Percentiles rank a stretch among this genome's conserved stretches.
These are phyloP conservation scores for Daedalea quercina DNA, from an alignment of 768 basidiomycete species.

Conservation along the genomic window DNA sequence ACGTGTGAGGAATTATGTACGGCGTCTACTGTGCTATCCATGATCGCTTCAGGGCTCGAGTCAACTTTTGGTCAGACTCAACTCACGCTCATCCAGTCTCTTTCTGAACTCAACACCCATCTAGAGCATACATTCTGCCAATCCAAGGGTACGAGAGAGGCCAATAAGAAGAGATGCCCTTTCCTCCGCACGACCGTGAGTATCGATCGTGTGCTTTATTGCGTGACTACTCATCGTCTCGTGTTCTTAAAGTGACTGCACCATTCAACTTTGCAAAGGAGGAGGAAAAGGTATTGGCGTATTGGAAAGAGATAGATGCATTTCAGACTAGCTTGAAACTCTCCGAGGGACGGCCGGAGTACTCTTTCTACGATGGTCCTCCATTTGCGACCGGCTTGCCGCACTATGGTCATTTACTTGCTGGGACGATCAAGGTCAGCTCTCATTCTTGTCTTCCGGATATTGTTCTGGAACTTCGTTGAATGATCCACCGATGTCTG, in stretches of 20 bases:
- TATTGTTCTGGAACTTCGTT: no score
- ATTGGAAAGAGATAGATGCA: slow-evolving; percentile 96
- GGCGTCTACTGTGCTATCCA: not conserved
- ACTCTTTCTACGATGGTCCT: slow-evolving; percentile 94
- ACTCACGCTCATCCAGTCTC: not conserved
- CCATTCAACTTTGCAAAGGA: slow-evolving; percentile 82
- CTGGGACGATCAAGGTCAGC: slow-evolving; percentile 87
- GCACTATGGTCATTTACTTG: slow-evolving; percentile 91
- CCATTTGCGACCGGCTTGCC: slow-evolving; percentile 97
- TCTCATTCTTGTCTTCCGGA: not conserved
- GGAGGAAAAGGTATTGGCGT: slow-evolving; percentile 84
- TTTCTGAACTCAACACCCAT: not conserved
- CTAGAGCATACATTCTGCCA: not conserved
- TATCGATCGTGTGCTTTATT: not conserved
- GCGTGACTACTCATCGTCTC: slow-evolving; percentile 4
- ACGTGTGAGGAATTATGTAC: not conserved
- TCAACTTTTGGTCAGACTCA: not conserved
- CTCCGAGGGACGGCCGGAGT: slow-evolving; percentile 86
- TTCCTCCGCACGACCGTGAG: slow-evolving; percentile 24
- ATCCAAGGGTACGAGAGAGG: no score
- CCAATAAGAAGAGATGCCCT: slow-evolving; percentile 16
- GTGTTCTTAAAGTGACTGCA: slow-evolving; percentile 49
- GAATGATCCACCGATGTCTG: no score
- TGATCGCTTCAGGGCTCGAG: not conserved
- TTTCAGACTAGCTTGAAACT: slow-evolving; percentile 92